Evolutionary conservation across 2,329 filamentous ascomycete species (phyloP), one percentile per base, ranked within the genome.

Genomic region (Ophiostoma sp.): DNA sequence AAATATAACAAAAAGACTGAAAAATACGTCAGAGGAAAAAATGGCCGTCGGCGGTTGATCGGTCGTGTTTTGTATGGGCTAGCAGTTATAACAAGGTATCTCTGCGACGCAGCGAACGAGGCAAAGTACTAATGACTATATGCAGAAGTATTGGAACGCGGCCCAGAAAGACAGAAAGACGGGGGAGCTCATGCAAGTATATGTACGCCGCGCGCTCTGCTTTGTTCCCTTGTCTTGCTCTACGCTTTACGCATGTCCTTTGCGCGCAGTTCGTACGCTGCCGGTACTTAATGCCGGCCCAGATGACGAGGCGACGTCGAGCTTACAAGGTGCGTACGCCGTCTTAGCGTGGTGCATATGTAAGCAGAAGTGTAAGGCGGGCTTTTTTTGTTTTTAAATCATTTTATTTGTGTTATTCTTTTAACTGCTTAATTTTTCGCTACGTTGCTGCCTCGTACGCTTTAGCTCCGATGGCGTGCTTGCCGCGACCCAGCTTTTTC

Each of bases 391-490:
- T 27, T 9, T 55, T 55, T 55, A 47, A 66, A 64, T 27, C 5
- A 55, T 12, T 45, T 63, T 65, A 62, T 16, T 38, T 40, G 36
- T 62, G 58, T n/a, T 41, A 63, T 42, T 42, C 38, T 18, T 18
- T 63, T 44, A 42, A 63, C 18, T 42, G 9, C 18, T 41, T 58
- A 47, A 60, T 60, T 66, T 65, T 27, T 55, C 47, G 47, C 67
- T 52, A 38, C 58, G 66, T 69, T 66, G 58, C 49, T 27, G 27
- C 27, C 27, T 27, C 27, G 27, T 27, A 2, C 27, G 27, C 47
- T 49, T 70, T 73, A 72, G 73, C 70, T 65, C 67, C 67, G 69
- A 74, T 74, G 71, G 70, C 73, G 73, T 74, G 73, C 72, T 73
- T 69, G 47, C 14, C 47, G 18, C 12, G 41, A 27, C 42, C 49